Conservation (phyloP, 2,329 filamentous ascomycete species). For the Lomentospora prolificans region DNA sequence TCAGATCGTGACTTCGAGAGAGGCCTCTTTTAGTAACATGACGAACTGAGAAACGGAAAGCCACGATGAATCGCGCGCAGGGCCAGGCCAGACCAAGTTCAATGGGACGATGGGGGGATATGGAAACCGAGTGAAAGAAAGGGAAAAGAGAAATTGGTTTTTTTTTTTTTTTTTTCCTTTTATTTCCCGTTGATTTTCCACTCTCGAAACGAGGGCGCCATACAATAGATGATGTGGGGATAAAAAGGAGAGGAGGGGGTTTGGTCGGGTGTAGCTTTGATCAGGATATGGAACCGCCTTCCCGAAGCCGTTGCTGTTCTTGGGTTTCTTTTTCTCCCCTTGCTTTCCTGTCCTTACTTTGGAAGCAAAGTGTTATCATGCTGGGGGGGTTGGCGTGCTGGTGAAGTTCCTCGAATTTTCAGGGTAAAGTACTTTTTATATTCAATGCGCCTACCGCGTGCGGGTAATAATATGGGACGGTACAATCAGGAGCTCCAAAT, state of each 20-base stretch:
- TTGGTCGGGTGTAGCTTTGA: too few species aligned
- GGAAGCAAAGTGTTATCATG: too few species aligned
- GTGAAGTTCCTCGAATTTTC: too few species aligned
- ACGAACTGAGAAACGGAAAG: background rate
- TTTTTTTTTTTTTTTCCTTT: background rate
- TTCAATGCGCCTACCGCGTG: too few species aligned
- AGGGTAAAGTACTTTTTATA: too few species aligned
- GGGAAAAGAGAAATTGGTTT: background rate
- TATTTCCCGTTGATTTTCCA: background rate
- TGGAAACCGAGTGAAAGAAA: background rate
- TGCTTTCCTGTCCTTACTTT: background rate
- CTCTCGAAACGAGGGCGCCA: background rate
- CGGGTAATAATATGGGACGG: too few species aligned
- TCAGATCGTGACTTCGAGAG: background rate
- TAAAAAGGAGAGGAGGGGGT: background rate
- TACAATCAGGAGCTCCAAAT: too few species aligned
- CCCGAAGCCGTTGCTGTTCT: background rate
- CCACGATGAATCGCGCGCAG: too few species aligned
- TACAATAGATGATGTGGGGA: background rate
- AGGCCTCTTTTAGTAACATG: background rate
- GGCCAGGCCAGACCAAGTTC: background rate
- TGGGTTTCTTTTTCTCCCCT: background rate
- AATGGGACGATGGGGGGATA: background rate
- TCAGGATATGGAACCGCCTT: too few species aligned
- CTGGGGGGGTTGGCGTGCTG: too few species aligned